A percentile compares a stretch with the other conserved stretches of the same genome.
Evolutionary conservation across 495 filamentous ascomycete genomes (phyloP).

Genomic region (Astrothelium macrocarpum): DNA sequence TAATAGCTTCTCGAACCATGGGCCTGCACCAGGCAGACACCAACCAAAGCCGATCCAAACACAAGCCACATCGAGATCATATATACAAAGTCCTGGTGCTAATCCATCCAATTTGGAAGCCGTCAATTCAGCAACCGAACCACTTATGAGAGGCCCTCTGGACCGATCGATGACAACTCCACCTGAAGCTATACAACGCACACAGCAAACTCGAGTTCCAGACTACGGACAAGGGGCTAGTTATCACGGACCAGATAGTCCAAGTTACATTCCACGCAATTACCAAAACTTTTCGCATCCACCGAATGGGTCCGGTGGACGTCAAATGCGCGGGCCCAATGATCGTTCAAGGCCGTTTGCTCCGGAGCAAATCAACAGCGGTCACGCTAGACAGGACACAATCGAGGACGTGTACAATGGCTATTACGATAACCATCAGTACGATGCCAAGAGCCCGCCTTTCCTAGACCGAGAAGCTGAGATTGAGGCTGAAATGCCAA

Average conservation of each 20-base stretch:
- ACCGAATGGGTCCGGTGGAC: neutral
- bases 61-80: neutral
- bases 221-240: neutral
- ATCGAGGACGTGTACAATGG: constrained; percentile 45
- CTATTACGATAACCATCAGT: constrained; percentile 39
- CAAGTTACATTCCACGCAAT: neutral
- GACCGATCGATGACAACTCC: neutral
- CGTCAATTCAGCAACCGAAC: neutral
- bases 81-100: neutral
- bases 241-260: constrained; percentile 2
- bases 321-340: neutral
- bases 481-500: constrained; percentile 53
- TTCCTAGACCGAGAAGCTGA: constrained; percentile 26
- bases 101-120: neutral
- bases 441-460: constrained; percentile 13
- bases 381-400: constrained; percentile 12
- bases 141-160: neutral
- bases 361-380: neutral
- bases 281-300: constrained; percentile 4
- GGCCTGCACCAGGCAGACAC: neutral
- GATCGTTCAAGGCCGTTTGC: constrained; percentile 5
- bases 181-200: neutral
- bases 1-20: neutral
- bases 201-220: neutral
- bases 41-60: constrained; percentile 3